phyloP scores from a whole-genome alignment of 331 rosid species.

The Rosa hybrid region DNA sequence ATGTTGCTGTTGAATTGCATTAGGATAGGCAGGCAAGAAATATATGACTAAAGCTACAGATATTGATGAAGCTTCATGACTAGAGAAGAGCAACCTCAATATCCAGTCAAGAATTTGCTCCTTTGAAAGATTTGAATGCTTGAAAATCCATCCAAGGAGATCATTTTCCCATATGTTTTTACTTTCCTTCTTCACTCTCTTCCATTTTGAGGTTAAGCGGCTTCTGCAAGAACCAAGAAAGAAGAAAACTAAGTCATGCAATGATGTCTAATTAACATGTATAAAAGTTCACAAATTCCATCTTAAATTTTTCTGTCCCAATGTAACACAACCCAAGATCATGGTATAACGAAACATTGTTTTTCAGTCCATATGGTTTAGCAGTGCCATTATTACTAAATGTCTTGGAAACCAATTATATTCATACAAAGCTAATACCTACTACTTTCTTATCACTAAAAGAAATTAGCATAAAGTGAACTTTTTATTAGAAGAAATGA shows the following conservation, averaged over 20 bases:
- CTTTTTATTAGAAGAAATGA: too few relatives aligned
- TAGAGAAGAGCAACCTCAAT: too few relatives aligned
- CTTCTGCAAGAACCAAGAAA: constrained; percentile 68
- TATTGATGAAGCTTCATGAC: too few relatives aligned
- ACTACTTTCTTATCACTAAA: not conserved
- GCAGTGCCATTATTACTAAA: not conserved
- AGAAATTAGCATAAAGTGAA: not conserved
- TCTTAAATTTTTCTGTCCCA: not conserved
- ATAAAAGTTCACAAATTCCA: constrained; percentile 20
- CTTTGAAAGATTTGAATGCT: too few relatives aligned
- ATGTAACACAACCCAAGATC: constrained; percentile 3
- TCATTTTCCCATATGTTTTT: too few relatives aligned
- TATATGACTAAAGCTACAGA: too few relatives aligned
- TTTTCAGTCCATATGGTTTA: not conserved
- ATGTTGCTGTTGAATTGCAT: too few relatives aligned
- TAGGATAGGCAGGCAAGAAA: too few relatives aligned
- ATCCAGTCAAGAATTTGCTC: too few relatives aligned
- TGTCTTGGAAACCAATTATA: not conserved
- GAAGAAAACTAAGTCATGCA: constrained; percentile 32
- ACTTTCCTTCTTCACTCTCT: too few relatives aligned
- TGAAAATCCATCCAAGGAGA: too few relatives aligned
- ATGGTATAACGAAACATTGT: not conserved
- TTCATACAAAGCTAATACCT: not conserved
- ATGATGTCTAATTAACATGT: not conserved
- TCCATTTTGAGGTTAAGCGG: constrained; percentile 49